phyloP scores from a whole-genome alignment of 179 eudicot species.

The Drosera spatulata region DNA sequence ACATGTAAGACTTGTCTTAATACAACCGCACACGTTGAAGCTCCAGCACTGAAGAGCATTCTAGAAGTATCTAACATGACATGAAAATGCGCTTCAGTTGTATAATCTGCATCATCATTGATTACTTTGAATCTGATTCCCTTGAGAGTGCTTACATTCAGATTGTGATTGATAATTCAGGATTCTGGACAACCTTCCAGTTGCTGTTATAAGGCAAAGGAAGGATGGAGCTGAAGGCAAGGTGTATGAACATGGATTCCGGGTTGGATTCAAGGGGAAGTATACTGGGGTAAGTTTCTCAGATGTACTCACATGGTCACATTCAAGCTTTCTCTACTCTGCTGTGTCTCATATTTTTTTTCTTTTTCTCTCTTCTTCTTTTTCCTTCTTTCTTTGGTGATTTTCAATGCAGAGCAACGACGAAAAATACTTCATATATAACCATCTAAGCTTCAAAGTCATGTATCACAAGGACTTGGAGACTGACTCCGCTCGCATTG shows the following conservation, averaged over 20 bases:
- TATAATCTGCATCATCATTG: neutral
- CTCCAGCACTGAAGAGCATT: neutral
- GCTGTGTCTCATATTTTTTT: neutral
- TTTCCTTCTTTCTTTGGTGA: neutral
- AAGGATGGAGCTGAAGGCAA: constrained; percentile 43
- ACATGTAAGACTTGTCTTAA: constrained; percentile 20
- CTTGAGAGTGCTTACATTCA: constrained; percentile 1
- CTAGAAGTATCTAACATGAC: too few relatives aligned
- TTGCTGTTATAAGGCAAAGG: constrained; percentile 56
- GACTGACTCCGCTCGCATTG: constrained; percentile 17
- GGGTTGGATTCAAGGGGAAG: constrained; percentile 62
- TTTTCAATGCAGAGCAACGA: constrained; percentile 10
- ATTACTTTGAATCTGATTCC: neutral
- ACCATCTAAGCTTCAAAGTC: constrained; percentile 21
- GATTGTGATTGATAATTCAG: constrained; percentile 9
- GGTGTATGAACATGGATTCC: constrained; percentile 63
- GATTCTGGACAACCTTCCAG: constrained; percentile 72
- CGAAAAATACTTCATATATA: constrained; percentile 11
- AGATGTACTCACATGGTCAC: neutral
- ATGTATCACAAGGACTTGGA: constrained; percentile 13
- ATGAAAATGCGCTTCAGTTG: neutral
- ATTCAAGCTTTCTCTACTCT: too few relatives aligned
- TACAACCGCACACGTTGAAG: neutral
- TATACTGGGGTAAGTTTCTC: constrained; percentile 36
- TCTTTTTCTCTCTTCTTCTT: neutral